Evolutionary conservation across 306 rosid species (phyloP).

Genomic region (Prunus fruticosa): DNA sequence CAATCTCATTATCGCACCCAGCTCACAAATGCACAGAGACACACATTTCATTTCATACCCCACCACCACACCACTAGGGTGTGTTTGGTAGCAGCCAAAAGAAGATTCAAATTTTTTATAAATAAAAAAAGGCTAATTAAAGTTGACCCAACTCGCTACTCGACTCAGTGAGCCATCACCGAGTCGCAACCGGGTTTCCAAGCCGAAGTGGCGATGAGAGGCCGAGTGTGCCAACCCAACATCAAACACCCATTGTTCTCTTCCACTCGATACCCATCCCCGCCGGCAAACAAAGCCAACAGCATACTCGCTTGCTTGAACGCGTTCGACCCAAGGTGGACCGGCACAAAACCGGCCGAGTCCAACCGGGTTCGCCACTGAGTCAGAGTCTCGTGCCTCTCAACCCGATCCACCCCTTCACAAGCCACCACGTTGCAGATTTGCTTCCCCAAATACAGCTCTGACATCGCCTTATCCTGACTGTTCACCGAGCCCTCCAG

Average conservation of each 20-base stretch:
- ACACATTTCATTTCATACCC: slow-evolving; percentile 12
- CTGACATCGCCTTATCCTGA: slow-evolving; percentile 73
- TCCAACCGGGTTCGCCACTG: slow-evolving; percentile 73
- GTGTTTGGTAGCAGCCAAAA: not conserved
- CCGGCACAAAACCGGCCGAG: slow-evolving; percentile 62
- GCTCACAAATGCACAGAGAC: slow-evolving; percentile 22
- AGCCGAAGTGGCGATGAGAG: slow-evolving; percentile 83
- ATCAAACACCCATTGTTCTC: slow-evolving; percentile 72
- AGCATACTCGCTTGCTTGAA: slow-evolving; percentile 91
- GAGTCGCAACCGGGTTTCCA: slow-evolving; percentile 56
- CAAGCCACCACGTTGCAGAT: slow-evolving; percentile 87
- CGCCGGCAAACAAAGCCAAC: slow-evolving; percentile 62
- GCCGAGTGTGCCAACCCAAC: slow-evolving; percentile 91
- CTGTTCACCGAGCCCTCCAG: slow-evolving; percentile 62
- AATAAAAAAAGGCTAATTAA: not conserved
- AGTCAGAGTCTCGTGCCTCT: slow-evolving; percentile 67
- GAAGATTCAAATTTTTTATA: not conserved
- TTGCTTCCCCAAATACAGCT: slow-evolving; percentile 83
- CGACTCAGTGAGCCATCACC: slow-evolving; percentile 47
- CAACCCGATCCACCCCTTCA: slow-evolving; percentile 83
- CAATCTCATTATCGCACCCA: slow-evolving; percentile 37
- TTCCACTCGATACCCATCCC: slow-evolving; percentile 86
- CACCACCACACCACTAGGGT: slow-evolving; percentile 29
- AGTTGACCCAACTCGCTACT: slow-evolving; percentile 5
- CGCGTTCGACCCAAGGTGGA: slow-evolving; percentile 84